Percentiles rank a stretch among this genome's conserved stretches.
phyloP scores from a whole-genome alignment of 768 basidiomycete species.

The Leccinum arenicola region DNA sequence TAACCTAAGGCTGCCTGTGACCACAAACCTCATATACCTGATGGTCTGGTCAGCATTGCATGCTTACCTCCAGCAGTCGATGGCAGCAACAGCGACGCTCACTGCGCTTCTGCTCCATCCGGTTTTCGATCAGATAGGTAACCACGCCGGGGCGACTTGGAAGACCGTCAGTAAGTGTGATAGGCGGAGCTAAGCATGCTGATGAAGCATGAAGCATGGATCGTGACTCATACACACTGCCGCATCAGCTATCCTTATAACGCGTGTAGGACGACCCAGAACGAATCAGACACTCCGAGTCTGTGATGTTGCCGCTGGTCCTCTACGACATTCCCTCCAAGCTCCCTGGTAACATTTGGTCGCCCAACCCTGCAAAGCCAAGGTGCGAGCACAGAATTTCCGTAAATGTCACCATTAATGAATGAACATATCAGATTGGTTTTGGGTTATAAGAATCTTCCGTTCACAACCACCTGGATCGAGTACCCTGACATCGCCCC shows the following conservation, averaged over 20 bases:
- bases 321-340: constrained; percentile 38
- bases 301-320: constrained; percentile 26
- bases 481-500: constrained; percentile 34
- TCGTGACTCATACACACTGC: not conserved
- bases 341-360: constrained; percentile 30
- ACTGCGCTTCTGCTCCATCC: no score
- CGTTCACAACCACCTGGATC: constrained; percentile 34
- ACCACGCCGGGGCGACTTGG: not conserved
- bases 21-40: no score
- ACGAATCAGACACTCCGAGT: not conserved
- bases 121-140: not conserved
- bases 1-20: no score
- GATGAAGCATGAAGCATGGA: not conserved
- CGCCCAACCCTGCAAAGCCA: constrained; percentile 38
- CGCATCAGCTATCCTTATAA: constrained; percentile 2
- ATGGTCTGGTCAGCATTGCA: no score
- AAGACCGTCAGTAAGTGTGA: not conserved
- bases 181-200: not conserved
- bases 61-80: no score
- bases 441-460: constrained; percentile 32
- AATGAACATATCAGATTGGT: constrained; percentile 24
- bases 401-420: not conserved
- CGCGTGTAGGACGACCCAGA: not conserved
- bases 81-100: no score
- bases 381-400: constrained; percentile 22